phyloP scores from a whole-genome alignment of 768 basidiomycete genomes.

The Panellus pusillus region DNA sequence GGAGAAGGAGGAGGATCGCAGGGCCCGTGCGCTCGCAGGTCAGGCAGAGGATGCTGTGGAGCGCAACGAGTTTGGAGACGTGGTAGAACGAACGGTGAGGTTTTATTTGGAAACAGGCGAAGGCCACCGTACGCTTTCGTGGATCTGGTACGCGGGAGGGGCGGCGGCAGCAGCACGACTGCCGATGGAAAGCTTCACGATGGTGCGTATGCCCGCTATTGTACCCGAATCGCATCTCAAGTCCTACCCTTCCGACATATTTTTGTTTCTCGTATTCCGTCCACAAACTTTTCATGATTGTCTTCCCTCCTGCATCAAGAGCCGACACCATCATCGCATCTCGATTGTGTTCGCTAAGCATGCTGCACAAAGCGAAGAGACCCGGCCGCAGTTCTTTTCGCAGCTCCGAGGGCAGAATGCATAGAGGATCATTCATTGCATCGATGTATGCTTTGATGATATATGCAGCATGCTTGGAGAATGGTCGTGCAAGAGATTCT shows the following conservation, averaged over 20 bases:
- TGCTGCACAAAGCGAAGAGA: slow-evolving; percentile 77
- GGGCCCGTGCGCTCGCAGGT: slow-evolving; percentile 10
- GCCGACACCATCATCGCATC: slow-evolving; percentile 81
- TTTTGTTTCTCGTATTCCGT: slow-evolving; percentile 81
- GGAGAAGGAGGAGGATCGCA: slow-evolving; percentile 19
- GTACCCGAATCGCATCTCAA: too few species aligned
- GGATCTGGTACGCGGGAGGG: slow-evolving; percentile 21
- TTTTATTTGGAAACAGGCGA: slow-evolving; percentile 14
- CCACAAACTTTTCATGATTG: slow-evolving; percentile 77
- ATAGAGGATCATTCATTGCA: slow-evolving; percentile 74
- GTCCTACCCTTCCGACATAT: slow-evolving; percentile 74
- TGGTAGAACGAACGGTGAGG: background rate
- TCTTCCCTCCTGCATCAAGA: slow-evolving; percentile 71
- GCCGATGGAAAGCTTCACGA: slow-evolving; percentile 3
- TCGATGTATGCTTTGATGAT: slow-evolving; percentile 79
- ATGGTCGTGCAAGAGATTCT: slow-evolving; percentile 75
- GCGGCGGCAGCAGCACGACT: background rate
- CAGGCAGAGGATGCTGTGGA: background rate
- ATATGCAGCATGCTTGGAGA: slow-evolving; percentile 83
- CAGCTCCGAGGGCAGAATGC: slow-evolving; percentile 56
- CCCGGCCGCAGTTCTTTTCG: slow-evolving; percentile 78
- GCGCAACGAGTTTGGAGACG: background rate
- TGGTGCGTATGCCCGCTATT: too few species aligned
- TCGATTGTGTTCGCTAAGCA: slow-evolving; percentile 77
- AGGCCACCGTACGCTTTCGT: slow-evolving; percentile 13